These are phyloP conservation scores for Kodamaea plutei DNA, from an alignment of 1,139 yeast genomes.

Conservation along the genomic window DNA sequence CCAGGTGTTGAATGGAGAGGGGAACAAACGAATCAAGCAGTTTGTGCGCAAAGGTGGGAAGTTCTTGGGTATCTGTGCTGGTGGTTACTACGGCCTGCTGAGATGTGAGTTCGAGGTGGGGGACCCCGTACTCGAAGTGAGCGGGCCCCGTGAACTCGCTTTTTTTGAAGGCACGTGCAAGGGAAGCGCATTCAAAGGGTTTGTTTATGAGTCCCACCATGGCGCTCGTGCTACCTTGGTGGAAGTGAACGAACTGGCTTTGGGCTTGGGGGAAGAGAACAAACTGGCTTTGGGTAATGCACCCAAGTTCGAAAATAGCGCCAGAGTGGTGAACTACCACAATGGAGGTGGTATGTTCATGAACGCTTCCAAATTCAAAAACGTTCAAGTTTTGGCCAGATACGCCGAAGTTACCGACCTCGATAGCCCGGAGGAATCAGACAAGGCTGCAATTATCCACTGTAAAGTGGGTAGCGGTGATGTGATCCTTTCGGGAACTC, in stretches of 20 bases:
- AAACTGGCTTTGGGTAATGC: not conserved
- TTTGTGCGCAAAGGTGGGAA: slow-evolving; percentile 78
- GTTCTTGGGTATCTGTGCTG: slow-evolving; percentile 92
- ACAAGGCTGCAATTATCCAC: slow-evolving; percentile 68
- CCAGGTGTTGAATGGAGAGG: slow-evolving; percentile 62
- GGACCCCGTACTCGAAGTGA: slow-evolving; percentile 64
- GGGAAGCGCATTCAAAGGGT: slow-evolving; percentile 82
- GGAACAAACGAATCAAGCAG: slow-evolving; percentile 54
- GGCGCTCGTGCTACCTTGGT: slow-evolving; percentile 68
- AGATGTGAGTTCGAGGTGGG: slow-evolving; percentile 84
- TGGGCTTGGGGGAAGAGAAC: slow-evolving; percentile 18
- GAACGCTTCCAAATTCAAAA: slow-evolving; percentile 57
- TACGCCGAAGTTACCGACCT: slow-evolving; percentile 48
- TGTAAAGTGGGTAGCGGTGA: slow-evolving; percentile 70
- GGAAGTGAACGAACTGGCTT: slow-evolving; percentile 30
- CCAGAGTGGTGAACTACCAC: slow-evolving; percentile 43
- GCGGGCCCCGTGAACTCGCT: slow-evolving; percentile 75
- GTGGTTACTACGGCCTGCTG: slow-evolving; percentile 80
- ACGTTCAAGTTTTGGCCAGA: slow-evolving; percentile 68
- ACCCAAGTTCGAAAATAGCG: slow-evolving; percentile 8
- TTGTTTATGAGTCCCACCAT: slow-evolving; percentile 65
- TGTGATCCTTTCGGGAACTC: slow-evolving; percentile 80
- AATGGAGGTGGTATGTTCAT: slow-evolving; percentile 90
- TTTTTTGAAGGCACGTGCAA: slow-evolving; percentile 80
- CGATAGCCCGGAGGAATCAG: slow-evolving; percentile 24